These are phyloP conservation scores for Eutrema japonicum DNA, from an alignment of 345 rosid species.

Conservation along the genomic window DNA sequence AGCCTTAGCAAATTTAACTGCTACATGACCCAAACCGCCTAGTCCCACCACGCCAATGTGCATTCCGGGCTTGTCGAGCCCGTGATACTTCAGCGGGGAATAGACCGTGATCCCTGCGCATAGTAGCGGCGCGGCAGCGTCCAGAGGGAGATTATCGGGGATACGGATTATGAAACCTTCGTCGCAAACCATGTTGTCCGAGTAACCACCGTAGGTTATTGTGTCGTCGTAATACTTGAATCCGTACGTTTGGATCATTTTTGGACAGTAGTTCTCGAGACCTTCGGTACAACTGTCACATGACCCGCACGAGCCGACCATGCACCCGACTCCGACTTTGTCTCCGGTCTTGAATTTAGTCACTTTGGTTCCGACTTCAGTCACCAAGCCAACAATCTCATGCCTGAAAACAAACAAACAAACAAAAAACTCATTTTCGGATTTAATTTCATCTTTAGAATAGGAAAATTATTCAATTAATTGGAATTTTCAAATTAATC, in stretches of 20 bases:
- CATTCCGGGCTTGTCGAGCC: slow-evolving; percentile 50
- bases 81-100: slow-evolving; percentile 53
- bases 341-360: slow-evolving; percentile 58
- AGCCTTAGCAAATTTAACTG: slow-evolving; percentile 71
- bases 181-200: slow-evolving; percentile 52
- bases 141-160: slow-evolving; percentile 56
- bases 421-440: not conserved
- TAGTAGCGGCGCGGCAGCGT: slow-evolving; percentile 64
- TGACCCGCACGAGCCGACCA: slow-evolving; percentile 59
- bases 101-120: slow-evolving; percentile 73
- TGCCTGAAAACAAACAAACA: slow-evolving; percentile 42
- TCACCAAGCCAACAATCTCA: slow-evolving; percentile 63
- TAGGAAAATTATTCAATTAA: not conserved
- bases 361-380: slow-evolving; percentile 59
- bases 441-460: not conserved
- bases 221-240: slow-evolving; percentile 52
- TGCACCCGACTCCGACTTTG: slow-evolving; percentile 61
- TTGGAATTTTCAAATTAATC: not conserved
- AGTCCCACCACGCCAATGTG: slow-evolving; percentile 67
- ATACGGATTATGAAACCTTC: slow-evolving; percentile 53
- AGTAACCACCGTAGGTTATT: slow-evolving; percentile 58
- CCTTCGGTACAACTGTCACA: slow-evolving; percentile 52
- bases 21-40: slow-evolving; percentile 77
- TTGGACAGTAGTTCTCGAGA: slow-evolving; percentile 63
- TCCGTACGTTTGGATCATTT: slow-evolving; percentile 45